These are phyloP conservation scores for Epichloe aotearoae DNA, from an alignment of 2,329 filamentous ascomycete species.

Conservation along the genomic window DNA sequence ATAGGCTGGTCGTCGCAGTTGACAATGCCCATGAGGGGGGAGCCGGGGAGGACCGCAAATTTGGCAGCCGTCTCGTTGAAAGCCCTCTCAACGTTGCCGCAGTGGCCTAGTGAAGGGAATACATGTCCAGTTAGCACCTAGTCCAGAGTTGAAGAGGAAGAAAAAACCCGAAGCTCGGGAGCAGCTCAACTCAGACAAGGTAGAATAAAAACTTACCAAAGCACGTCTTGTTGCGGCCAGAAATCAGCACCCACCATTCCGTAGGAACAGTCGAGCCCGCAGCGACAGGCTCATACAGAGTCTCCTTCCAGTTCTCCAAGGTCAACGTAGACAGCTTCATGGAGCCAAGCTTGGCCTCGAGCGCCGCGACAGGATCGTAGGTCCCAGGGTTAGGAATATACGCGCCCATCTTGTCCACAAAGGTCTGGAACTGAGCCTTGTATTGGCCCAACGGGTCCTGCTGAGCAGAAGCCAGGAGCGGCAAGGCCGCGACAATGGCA, in stretches of 20 bases:
- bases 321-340: slow-evolving; percentile 41
- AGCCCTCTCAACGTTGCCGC: slow-evolving; percentile 48
- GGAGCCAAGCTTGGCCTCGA: slow-evolving; percentile 25
- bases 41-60: slow-evolving; percentile 45
- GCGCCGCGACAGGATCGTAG: slow-evolving; percentile 27
- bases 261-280: slow-evolving; percentile 48
- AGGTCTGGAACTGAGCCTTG: slow-evolving; percentile 49
- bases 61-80: slow-evolving; percentile 53
- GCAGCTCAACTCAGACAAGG: neutral
- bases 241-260: slow-evolving; percentile 65
- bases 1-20: slow-evolving; percentile 65
- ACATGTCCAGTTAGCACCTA: neutral
- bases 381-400: slow-evolving; percentile 36
- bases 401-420: slow-evolving; percentile 46
- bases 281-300: slow-evolving; percentile 49
- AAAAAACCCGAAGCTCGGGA: neutral
- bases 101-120: slow-evolving; percentile 39
- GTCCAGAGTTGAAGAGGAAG: neutral
- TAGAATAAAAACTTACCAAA: slow-evolving; percentile 33
- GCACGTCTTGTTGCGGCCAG: slow-evolving; percentile 68
- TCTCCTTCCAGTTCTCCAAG: slow-evolving; percentile 57
- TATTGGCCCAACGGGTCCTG: slow-evolving; percentile 41
- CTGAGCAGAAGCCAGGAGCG: slow-evolving; percentile 40
- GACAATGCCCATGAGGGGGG: slow-evolving; percentile 55
- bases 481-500: slow-evolving; percentile 38